Base-by-base conservation (phyloP, 2,329 filamentous ascomycete species). In the Nigrospora sphaerica region DNA sequence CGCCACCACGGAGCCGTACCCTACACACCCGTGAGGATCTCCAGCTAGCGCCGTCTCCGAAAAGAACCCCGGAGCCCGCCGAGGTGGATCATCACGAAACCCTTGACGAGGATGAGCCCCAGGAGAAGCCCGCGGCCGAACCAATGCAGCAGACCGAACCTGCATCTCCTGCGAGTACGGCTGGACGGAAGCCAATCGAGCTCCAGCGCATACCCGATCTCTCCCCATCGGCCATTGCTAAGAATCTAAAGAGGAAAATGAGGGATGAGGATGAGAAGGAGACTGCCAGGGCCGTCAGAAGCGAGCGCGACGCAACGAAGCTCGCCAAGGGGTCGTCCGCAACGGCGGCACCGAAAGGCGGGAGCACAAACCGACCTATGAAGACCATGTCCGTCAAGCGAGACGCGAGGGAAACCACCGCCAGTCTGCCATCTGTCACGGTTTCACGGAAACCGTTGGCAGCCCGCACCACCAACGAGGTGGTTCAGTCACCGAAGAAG, bases 381-480 rank as follows among this genome's bases (percentile, higher is more conserved):
- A 80, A 75, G 50, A 71, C 75, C 36, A 56, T 74, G 6, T 59
- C 57, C 32, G 61, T 65, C 45, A 68, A 65, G 45, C 72, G 67
- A 46, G 72, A 74, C n/a, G 54, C 54, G 4, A 62, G 62, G 43
- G 62, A 67, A 39, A 62, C 57, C 39, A 51, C 58, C 10, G 47
- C 50, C 2, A 39, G 35, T 36, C 47, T 51, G 19, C 56, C 58
- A n/a, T 49, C 55, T 1, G 48, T 53, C 7, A 54, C 58, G 12
- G 57, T 59, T 18, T 52, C 61, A 33, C 71, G 78, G 42, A 75
- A 70, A 47, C 74, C 78, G 1, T 64, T 82, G 12, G 65, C 71
- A 9, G 67, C 69, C 39, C 85, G 84, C 63, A 84, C 69, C 62
- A 75, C 77, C 14, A 83, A 83, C 55, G 71, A 80, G 46, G 73